Percentiles rank a stretch among this genome's conserved stretches.
These are phyloP conservation scores for Trypanosoma theileri DNA, from an alignment of 208 protist species.

Conservation along the genomic window DNA sequence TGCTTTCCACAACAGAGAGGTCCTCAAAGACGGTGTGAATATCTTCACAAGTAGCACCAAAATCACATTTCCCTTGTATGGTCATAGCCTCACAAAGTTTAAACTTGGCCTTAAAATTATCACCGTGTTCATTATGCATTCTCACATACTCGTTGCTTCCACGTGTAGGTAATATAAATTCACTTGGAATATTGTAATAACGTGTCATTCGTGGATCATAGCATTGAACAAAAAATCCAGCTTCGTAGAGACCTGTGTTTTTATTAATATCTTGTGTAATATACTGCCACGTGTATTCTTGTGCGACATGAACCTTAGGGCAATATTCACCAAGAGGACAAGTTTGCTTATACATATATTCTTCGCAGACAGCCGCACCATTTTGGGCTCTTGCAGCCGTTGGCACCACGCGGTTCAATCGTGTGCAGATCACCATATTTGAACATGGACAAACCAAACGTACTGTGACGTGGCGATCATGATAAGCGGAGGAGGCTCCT, in stretches of 20 bases:
- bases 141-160: slow-evolving; percentile 67
- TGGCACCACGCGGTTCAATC: slow-evolving; percentile 13
- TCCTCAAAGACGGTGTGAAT: slow-evolving; percentile 58
- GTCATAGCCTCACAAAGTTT: slow-evolving; percentile 50
- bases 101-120: slow-evolving; percentile 86
- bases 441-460: slow-evolving; percentile 24
- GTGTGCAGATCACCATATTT: slow-evolving; percentile 20
- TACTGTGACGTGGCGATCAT: slow-evolving; percentile 17
- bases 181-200: slow-evolving; percentile 76
- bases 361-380: slow-evolving; percentile 58
- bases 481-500: not conserved
- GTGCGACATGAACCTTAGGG: slow-evolving; percentile 71
- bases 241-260: slow-evolving; percentile 43
- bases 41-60: slow-evolving; percentile 48
- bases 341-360: slow-evolving; percentile 49
- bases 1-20: slow-evolving; percentile 46
- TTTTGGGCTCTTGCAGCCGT: slow-evolving; percentile 17
- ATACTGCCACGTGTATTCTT: slow-evolving; percentile 75
- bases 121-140: slow-evolving; percentile 84
- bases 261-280: slow-evolving; percentile 40
- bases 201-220: slow-evolving; percentile 63
- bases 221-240: slow-evolving; percentile 70
- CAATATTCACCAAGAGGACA: slow-evolving; percentile 67
- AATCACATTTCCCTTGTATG: slow-evolving; percentile 38
- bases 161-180: slow-evolving; percentile 55